Base-by-base conservation (phyloP, 352 stramenopile species). In the Pythium brachiatum region DNA sequence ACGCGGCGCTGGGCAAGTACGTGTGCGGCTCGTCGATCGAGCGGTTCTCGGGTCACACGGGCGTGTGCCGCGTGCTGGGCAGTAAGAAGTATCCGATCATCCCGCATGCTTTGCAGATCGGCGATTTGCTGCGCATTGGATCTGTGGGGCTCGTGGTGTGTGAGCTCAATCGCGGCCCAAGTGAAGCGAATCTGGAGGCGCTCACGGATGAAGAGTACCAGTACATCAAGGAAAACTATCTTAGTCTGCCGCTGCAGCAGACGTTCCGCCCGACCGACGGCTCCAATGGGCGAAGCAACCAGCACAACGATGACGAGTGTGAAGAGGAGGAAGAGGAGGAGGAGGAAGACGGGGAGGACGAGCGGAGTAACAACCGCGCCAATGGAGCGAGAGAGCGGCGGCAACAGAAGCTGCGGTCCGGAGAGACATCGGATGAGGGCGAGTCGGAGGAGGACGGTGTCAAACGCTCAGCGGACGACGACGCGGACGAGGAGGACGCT, bases 91-190 rank as follows among this genome's bases (percentile, higher is more conserved):
- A 94, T 52, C 80, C 82, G 5, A 79, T 89, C 29, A 90, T 87
- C 51, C 77, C 79, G 12, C 85, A 94, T 53, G 84, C 62, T 34
- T 74, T 96, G 34, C 70, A 83, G 48, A 74, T 96, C 39, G 88
- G 88, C 20, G 88, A 96, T 72, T 70, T 96, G 31, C 70, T 97
- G 23, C 69, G 90, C 21, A 95, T 97, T 48, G 90, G 90, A n/a
- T 95, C 81, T 0, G 90, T 97, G 0, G 90, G 90, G 3, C 75
- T 97, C n/a, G 89, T 97, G 1, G 90, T 97, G 29, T 96, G 87
- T 57, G 90, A 97, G 66, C 39, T 97, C 4, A 94, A 97, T 64
- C 81, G 85, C 61, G 89, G 83, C 0, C 69, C 69, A 1, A 72
- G 71, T 39, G 84, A 94, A 20, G 75, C 80, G 43, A 86, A 82